These are phyloP conservation scores for Paecilomyces sp. DNA, from an alignment of 2,329 filamentous ascomycete species.

Conservation along the genomic window DNA sequence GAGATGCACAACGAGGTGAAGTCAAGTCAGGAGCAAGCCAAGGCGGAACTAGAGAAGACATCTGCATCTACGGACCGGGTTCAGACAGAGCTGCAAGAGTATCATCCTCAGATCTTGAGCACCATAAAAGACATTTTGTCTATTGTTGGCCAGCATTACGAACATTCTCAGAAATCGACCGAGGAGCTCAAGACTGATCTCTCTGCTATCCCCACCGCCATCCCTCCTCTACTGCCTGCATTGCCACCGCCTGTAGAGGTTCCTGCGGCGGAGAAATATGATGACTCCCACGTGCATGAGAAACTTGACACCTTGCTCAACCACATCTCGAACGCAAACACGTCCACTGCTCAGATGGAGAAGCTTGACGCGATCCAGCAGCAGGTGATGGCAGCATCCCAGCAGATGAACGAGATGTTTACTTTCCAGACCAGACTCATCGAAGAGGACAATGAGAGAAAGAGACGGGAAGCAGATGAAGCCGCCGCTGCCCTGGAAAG, in stretches of 20 bases:
- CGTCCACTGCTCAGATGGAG: slow-evolving; percentile 67
- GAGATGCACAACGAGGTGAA: slow-evolving; percentile 66
- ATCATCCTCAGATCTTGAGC: slow-evolving; percentile 81
- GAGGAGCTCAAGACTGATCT: slow-evolving; percentile 54
- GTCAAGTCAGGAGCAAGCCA: slow-evolving; percentile 73
- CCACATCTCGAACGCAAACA: slow-evolving; percentile 51
- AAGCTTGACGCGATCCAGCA: slow-evolving; percentile 83
- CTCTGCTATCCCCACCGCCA: slow-evolving; percentile 42
- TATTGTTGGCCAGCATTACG: slow-evolving; percentile 78
- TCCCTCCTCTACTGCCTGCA: slow-evolving; percentile 52
- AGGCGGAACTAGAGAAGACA: slow-evolving; percentile 71
- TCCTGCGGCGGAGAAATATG: slow-evolving; percentile 11
- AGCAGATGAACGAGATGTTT: slow-evolving; percentile 77
- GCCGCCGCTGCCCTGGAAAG: slow-evolving; percentile 75
- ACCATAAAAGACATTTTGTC: slow-evolving; percentile 78
- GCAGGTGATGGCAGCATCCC: slow-evolving; percentile 76
- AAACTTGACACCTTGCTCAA: slow-evolving; percentile 46
- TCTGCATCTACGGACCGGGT: slow-evolving; percentile 66
- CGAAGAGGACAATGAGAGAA: slow-evolving; percentile 68
- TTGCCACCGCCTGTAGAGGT: slow-evolving; percentile 43
- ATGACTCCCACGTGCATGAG: slow-evolving; percentile 51
- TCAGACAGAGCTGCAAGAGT: slow-evolving; percentile 71
- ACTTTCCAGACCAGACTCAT: slow-evolving; percentile 68
- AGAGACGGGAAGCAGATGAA: slow-evolving; percentile 72
- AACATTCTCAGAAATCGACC: slow-evolving; percentile 67